Base-by-base conservation (phyloP, 2,329 filamentous ascomycete species). In the Tympanopsis confertula region DNA sequence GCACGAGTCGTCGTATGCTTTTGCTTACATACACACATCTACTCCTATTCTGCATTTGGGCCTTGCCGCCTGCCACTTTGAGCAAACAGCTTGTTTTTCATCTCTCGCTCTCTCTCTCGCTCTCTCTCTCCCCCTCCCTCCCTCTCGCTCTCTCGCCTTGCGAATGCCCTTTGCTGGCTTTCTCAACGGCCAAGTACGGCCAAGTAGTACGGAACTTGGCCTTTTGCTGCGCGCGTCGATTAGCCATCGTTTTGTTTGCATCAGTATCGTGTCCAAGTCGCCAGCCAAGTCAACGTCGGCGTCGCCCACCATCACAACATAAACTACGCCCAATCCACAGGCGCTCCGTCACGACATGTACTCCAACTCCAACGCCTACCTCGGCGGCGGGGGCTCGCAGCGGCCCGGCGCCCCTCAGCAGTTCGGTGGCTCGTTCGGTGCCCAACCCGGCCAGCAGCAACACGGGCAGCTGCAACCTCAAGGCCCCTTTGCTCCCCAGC, bases 281-380 rank as follows among this genome's bases (percentile, higher is more conserved):
- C n/a, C n/a, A n/a, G n/a, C n/a, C n/a, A n/a, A n/a, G n/a, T n/a
- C n/a, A n/a, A n/a, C 10, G 10, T 28, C 24, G 24, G n/a, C 10
- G 10, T n/a, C 24, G n/a, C 10, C 32, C 17, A 35, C 32, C 13
- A 18, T 10, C 13, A 18, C 10, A 12, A 12, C 12, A 17, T 12
- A 12, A 7, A 20, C 35, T 13, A 17, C 19, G 7, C 19, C 13
- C 13, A 12, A 12, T 13, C 7, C 14, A 7, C 15, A 13, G 12
- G 10, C 35, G 12, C 7, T 7, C 35, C 13, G 7, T 19, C 7
- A 14, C 50, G 55, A 53, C 62, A 95, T 95, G 89, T 96, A 86
- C 66, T 91, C 86, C 47, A 86, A 82, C 58, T 84, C 86, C 47
- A 93, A 84, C 67, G 80, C 84, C 46, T 95, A 81, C 61, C 65